A percentile compares a stretch with the other conserved stretches of the same genome.
Evolutionary conservation across 2,329 filamentous ascomycete species (phyloP).

Genomic region (Lasiodiplodia sp.): DNA sequence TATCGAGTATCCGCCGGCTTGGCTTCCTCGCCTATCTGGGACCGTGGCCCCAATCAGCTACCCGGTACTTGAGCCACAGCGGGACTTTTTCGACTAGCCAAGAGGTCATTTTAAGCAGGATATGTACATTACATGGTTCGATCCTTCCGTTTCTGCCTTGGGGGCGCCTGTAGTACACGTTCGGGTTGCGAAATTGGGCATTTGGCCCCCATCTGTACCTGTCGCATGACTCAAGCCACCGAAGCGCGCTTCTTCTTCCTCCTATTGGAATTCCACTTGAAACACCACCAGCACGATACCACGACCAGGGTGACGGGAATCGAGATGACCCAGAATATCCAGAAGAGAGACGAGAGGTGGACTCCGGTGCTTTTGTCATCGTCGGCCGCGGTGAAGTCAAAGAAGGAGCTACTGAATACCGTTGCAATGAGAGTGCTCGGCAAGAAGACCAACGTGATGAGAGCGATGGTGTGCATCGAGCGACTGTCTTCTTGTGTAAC

Average conservation of each 20-base stretch:
- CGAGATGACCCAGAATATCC: conserved; percentile 41
- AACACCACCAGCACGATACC: conserved; percentile 34
- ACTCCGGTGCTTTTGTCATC: conserved; percentile 36
- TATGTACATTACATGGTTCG: neutral
- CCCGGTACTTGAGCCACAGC: neutral
- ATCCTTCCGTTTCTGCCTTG: neutral
- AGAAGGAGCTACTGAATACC: conserved; percentile 42
- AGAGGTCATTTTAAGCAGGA: neutral
- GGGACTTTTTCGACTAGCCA: neutral
- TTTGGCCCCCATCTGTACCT: neutral
- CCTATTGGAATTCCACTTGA: neutral
- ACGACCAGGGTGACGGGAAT: conserved; percentile 38
- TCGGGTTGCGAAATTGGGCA: neutral
- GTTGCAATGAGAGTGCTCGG: conserved; percentile 47
- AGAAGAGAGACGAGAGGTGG: conserved; percentile 41
- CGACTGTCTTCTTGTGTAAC: conserved; percentile 51
- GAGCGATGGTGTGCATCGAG: conserved; percentile 56
- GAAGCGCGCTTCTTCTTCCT: neutral
- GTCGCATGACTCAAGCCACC: neutral
- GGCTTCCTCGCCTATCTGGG: neutral
- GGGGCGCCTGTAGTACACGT: neutral
- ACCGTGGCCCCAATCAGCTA: conserved; percentile 1
- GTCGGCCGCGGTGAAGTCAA: conserved; percentile 34
- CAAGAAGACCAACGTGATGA: conserved; percentile 54
- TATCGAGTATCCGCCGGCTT: conserved; percentile 5